Conservation (phyloP, 2,329 filamentous ascomycete genomes). For the Aspergillus costaricaensis region DNA sequence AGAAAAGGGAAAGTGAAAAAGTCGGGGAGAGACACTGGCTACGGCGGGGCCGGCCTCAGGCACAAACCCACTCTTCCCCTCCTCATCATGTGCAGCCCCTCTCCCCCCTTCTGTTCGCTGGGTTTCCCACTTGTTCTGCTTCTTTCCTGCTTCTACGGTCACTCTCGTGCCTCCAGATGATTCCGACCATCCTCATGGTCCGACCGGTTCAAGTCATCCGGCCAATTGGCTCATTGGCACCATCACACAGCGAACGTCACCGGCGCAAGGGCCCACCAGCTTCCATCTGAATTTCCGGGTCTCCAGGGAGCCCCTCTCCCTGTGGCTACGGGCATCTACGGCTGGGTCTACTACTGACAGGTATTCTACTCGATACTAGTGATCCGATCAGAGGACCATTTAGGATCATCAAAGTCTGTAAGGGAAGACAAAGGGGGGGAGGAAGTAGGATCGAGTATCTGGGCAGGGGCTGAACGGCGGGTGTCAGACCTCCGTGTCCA, state of each 20-base stretch:
- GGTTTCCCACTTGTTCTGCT: not conserved
- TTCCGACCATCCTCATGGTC: not conserved
- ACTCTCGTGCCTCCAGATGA: not conserved
- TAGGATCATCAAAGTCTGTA: not conserved
- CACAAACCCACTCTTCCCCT: not conserved
- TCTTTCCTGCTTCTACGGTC: not conserved
- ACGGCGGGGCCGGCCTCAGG: conserved; percentile 6
- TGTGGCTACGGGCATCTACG: not conserved
- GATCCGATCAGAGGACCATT: not conserved
- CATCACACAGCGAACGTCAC: not conserved
- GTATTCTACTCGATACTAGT: not conserved
- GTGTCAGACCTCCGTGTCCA: not conserved
- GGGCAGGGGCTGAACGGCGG: not conserved
- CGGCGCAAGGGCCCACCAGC: not conserved
- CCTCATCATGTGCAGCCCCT: too few relatives aligned
- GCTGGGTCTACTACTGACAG: not conserved
- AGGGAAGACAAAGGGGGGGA: not conserved
- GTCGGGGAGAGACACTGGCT: not conserved
- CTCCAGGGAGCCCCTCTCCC: not conserved
- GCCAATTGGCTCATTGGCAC: not conserved
- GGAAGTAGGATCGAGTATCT: not conserved
- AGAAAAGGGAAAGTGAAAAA: not conserved
- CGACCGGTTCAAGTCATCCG: not conserved
- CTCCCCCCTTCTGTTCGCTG: not conserved
- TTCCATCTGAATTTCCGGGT: not conserved